Conservation (phyloP, 1,284 basidiomycete genomes). For the Xanthoconium separans region DNA sequence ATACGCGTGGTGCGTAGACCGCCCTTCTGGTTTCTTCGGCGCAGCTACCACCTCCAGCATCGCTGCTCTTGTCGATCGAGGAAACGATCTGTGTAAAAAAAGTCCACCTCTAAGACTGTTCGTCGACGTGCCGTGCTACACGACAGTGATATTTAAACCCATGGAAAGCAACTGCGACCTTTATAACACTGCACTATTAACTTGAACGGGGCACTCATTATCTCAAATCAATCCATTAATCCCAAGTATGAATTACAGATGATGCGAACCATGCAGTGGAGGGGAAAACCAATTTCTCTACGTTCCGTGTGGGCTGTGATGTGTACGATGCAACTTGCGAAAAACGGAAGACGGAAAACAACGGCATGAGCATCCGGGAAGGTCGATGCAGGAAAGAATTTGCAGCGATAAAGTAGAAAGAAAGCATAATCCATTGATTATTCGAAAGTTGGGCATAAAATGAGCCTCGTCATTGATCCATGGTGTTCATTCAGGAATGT, state of each 20-base stretch:
- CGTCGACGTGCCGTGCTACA: too few species aligned
- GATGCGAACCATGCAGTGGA: conserved; percentile 2
- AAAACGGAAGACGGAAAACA: not conserved
- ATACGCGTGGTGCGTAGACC: too few species aligned
- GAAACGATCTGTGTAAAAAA: too few species aligned
- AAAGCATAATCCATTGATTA: not conserved
- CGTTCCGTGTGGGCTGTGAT: conserved; percentile 2
- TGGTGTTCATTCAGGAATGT: conserved; percentile 6
- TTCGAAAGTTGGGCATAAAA: conserved; percentile 7
- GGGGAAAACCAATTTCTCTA: conserved; percentile 1
- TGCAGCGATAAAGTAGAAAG: not conserved
- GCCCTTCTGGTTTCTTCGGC: too few species aligned
- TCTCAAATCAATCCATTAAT: not conserved
- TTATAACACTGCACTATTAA: not conserved
- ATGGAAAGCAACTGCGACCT: not conserved
- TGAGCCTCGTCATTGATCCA: conserved; percentile 1
- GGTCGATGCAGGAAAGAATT: not conserved
- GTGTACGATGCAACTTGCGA: conserved; percentile 1
- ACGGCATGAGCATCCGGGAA: not conserved
- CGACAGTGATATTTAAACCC: too few species aligned
- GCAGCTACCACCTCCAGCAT: too few species aligned
- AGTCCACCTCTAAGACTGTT: too few species aligned
- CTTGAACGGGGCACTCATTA: not conserved
- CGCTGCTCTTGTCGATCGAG: too few species aligned
- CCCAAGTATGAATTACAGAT: not conserved